Evolutionary conservation across 2,329 filamentous ascomycete species (phyloP).

Genomic region (Cephalotrichum gorgonifer): DNA sequence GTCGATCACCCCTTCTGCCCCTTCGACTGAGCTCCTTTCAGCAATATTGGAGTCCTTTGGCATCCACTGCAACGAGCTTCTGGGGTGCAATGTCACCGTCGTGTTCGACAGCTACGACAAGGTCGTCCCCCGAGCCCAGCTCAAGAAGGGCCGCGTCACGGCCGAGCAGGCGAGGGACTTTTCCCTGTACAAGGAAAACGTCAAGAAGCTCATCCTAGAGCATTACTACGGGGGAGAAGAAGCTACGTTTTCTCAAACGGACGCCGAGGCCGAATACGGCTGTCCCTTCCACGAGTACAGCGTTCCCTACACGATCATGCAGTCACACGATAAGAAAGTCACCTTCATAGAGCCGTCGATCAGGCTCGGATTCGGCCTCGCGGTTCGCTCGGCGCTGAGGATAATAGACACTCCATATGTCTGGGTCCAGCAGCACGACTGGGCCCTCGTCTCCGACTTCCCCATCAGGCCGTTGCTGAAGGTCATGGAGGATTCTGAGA

Average conservation of each 20-base stretch:
- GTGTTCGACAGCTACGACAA: conserved; percentile 43
- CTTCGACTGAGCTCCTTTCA: conserved; percentile 39
- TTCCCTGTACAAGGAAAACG: conserved; percentile 34
- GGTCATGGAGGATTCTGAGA: conserved; percentile 29
- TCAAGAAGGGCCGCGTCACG: conserved; percentile 45
- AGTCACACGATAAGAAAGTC: conserved; percentile 24
- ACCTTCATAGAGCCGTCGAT: conserved; percentile 36
- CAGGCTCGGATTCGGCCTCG: conserved; percentile 42
- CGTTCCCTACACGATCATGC: conserved; percentile 24
- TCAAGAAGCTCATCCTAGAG: conserved; percentile 25
- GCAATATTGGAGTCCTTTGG: conserved; percentile 34
- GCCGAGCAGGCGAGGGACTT: conserved; percentile 30
- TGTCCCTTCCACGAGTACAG: conserved; percentile 18
- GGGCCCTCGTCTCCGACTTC: conserved; percentile 34
- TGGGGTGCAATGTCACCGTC: conserved; percentile 34
- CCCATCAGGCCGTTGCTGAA: conserved; percentile 31
- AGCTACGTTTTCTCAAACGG: conserved; percentile 32
- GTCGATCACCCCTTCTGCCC: conserved; percentile 43
- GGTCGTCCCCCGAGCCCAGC: conserved; percentile 27
- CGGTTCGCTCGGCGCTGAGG: conserved; percentile 40
- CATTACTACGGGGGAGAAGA: conserved; percentile 20
- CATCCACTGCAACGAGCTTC: conserved; percentile 26
- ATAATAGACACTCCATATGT: conserved; percentile 37
- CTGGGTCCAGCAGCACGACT: conserved; percentile 50
- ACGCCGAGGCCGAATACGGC: conserved; percentile 6